phyloP scores from a whole-genome alignment of 495 filamentous ascomycete genomes.

The Hypoxylon trugodes region DNA sequence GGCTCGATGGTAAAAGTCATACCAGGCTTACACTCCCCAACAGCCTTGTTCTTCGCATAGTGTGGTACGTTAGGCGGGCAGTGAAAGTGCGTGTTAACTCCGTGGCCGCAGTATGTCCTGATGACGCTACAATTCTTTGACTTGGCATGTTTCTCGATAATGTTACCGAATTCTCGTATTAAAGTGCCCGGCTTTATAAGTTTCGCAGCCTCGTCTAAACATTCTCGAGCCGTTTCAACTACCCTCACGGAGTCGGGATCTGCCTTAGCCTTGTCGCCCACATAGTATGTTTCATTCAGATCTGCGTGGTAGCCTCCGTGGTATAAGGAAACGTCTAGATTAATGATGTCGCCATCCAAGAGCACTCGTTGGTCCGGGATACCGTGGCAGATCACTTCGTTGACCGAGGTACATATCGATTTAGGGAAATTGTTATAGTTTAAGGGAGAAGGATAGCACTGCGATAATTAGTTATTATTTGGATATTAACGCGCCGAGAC shows the following conservation, averaged over 20 bases:
- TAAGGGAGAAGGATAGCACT: conserved; percentile 96
- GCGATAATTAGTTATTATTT: conserved; percentile 16
- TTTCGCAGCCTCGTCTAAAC: conserved; percentile 82
- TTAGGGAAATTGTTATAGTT: conserved; percentile 99
- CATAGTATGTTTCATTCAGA: conserved; percentile 92
- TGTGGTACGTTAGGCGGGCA: conserved; percentile 85
- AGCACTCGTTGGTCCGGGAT: conserved; percentile 84
- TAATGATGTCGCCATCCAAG: conserved; percentile 86
- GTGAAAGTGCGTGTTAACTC: conserved; percentile 87
- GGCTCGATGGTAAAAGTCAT: conserved; percentile 96
- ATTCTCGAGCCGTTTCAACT: conserved; percentile 82
- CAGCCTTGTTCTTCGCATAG: conserved; percentile 90
- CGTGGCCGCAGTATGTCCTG: conserved; percentile 89
- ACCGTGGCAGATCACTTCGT: conserved; percentile 96
- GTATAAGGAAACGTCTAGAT: conserved; percentile 88
- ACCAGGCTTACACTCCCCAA: conserved; percentile 83
- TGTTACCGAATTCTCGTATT: conserved; percentile 83
- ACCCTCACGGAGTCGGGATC: conserved; percentile 85
- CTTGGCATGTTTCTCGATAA: conserved; percentile 89
- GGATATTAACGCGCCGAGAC: conserved; percentile 14
- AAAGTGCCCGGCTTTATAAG: conserved; percentile 86
- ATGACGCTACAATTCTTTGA: conserved; percentile 79
- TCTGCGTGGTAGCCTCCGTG: conserved; percentile 89
- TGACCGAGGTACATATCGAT: conserved; percentile 93
- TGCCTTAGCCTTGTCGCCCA: conserved; percentile 76